phyloP scores from a whole-genome alignment of 495 filamentous ascomycete species.

The Pyrenula massariospora region DNA sequence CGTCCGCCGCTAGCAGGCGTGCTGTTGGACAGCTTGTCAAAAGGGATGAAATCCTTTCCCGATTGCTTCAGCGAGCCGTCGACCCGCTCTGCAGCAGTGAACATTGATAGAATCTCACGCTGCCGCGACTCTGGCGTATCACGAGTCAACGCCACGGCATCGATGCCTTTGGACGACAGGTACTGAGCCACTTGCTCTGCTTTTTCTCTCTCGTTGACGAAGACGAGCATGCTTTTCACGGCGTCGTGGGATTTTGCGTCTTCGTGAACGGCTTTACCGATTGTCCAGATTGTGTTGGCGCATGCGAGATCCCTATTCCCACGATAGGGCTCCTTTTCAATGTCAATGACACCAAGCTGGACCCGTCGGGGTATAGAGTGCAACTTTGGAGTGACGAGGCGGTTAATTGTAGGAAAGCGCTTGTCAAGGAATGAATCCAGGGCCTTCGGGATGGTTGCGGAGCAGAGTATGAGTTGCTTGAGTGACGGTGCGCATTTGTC shows the following conservation, averaged over 20 bases:
- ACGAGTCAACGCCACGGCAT: conserved; percentile 69
- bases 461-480: conserved; percentile 86
- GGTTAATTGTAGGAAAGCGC: conserved; percentile 67
- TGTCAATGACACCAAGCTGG: conserved; percentile 86
- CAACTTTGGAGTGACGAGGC: conserved; percentile 86
- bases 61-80: not conserved
- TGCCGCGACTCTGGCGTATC: conserved; percentile 66
- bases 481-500: conserved; percentile 66
- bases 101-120: conserved; percentile 60
- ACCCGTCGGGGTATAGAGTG: conserved; percentile 93
- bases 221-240: conserved; percentile 81
- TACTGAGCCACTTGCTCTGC: conserved; percentile 70
- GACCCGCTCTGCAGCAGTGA: conserved; percentile 39
- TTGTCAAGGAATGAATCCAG: conserved; percentile 72
- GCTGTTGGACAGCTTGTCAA: conserved; percentile 12
- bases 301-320: conserved; percentile 87
- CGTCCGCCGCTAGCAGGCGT: not conserved
- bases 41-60: conserved; percentile 15
- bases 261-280: conserved; percentile 62
- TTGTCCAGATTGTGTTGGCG: conserved; percentile 86
- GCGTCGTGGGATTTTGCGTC: conserved; percentile 19
- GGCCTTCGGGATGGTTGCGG: conserved; percentile 84
- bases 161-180: conserved; percentile 72
- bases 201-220: conserved; percentile 94
- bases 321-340: conserved; percentile 76